A percentile compares a stretch with the other conserved stretches of the same genome.
Evolutionary conservation across 2,329 filamentous ascomycete species (phyloP).

Genomic region (Botrytis elliptica): DNA sequence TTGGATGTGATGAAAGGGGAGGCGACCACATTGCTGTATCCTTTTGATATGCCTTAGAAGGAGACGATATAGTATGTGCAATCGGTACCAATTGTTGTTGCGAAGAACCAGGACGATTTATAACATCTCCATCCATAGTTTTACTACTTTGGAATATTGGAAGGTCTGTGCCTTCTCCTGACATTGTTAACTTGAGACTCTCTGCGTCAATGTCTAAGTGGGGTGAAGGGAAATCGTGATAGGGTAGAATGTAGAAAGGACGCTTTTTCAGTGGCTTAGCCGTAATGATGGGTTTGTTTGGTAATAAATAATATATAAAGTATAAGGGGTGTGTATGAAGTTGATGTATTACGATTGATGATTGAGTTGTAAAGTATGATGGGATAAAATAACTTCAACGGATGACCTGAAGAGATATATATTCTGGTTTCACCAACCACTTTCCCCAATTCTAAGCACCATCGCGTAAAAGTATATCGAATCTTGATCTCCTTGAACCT

Average conservation of each 20-base stretch:
- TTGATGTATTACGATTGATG: slow-evolving; percentile 12
- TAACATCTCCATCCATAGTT: slow-evolving; percentile 2
- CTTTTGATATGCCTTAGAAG: slow-evolving; percentile 3
- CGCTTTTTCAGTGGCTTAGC: slow-evolving; percentile 7
- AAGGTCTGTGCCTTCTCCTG: slow-evolving; percentile 14
- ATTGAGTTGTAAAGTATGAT: slow-evolving; percentile 8
- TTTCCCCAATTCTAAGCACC: slow-evolving; percentile 4
- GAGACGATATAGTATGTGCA: neutral
- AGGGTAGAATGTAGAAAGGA: slow-evolving; percentile 4
- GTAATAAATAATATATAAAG: neutral
- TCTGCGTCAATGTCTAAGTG: slow-evolving; percentile 6
- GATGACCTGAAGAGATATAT: slow-evolving; percentile 15
- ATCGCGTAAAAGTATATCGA: neutral
- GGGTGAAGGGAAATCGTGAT: slow-evolving; percentile 7
- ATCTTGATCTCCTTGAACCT: slow-evolving; percentile 11
- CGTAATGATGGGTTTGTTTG: neutral
- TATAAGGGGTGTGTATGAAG: neutral
- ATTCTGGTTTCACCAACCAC: slow-evolving; percentile 16
- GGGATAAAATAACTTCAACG: neutral
- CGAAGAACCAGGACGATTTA: slow-evolving; percentile 7
- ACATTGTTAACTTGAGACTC: slow-evolving; percentile 11
- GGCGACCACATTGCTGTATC: slow-evolving; percentile 17
- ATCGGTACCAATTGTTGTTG: slow-evolving; percentile 8
- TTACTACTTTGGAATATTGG: slow-evolving; percentile 2
- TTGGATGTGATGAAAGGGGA: slow-evolving; percentile 13